These are phyloP conservation scores for Elymus sibiricus DNA, from an alignment of 176 grass and related monocot genomes.

Conservation along the genomic window DNA sequence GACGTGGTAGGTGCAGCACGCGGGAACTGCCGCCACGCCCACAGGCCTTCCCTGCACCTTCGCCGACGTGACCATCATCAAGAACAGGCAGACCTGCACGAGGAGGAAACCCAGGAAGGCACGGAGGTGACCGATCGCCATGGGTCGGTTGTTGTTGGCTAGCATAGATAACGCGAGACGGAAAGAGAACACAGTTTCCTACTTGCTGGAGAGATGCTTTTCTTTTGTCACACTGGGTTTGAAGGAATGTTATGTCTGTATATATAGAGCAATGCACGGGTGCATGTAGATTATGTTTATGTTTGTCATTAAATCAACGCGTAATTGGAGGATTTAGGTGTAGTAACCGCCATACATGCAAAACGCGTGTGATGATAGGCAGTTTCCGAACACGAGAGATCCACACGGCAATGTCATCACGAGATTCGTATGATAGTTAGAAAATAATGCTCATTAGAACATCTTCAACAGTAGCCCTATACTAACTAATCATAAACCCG, in stretches of 20 bases:
- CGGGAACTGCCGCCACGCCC: not conserved
- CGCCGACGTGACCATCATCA: conserved; percentile 11
- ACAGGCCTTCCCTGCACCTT: conserved; percentile 14
- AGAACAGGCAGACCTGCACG: conserved; percentile 10
- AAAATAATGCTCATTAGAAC: too few species aligned
- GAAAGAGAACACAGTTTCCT: not conserved
- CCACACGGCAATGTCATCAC: too few species aligned
- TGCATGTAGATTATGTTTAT: not conserved
- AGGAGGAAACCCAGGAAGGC: conserved; percentile 1
- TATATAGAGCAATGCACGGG: not conserved
- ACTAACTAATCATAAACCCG: too few species aligned
- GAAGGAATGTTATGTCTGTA: not conserved
- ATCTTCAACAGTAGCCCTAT: too few species aligned
- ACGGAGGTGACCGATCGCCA: not conserved
- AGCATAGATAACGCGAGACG: not conserved
- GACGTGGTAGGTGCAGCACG: conserved; percentile 14
- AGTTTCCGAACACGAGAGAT: too few species aligned
- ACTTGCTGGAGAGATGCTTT: not conserved
- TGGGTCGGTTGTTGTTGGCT: not conserved
- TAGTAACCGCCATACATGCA: too few species aligned
- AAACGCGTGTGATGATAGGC: too few species aligned
- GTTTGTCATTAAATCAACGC: too few species aligned
- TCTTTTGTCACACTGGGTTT: not conserved
- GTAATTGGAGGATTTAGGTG: too few species aligned
- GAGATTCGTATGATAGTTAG: too few species aligned